Evolutionary conservation across 1,284 basidiomycete genomes (phyloP).

Genomic region (Naganishia liquefaciens): DNA sequence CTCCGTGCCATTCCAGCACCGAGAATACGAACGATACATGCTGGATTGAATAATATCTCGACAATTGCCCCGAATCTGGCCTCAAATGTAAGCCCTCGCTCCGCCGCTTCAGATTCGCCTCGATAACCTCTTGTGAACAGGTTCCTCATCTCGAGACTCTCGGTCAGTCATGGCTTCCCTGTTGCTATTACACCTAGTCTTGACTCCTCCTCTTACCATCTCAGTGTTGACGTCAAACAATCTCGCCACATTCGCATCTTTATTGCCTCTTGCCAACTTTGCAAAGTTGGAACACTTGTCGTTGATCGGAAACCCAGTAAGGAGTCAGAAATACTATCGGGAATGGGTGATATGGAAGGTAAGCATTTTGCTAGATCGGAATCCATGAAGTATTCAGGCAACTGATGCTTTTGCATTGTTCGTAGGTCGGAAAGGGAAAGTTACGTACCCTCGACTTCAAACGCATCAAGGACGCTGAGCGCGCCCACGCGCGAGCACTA

Average conservation of each 20-base stretch:
- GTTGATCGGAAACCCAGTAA: slow-evolving; percentile 86
- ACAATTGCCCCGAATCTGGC: slow-evolving; percentile 64
- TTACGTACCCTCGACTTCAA: slow-evolving; percentile 95
- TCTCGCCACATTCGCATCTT: slow-evolving; percentile 77
- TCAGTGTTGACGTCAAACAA: slow-evolving; percentile 51
- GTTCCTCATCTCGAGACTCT: slow-evolving; percentile 54
- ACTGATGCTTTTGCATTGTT: not conserved
- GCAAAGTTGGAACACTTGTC: slow-evolving; percentile 77
- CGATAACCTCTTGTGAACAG: slow-evolving; percentile 34
- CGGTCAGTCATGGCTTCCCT: slow-evolving; percentile 37
- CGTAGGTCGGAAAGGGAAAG: slow-evolving; percentile 50
- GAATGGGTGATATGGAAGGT: slow-evolving; percentile 74
- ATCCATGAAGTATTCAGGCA: slow-evolving; percentile 57
- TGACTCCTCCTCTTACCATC: slow-evolving; percentile 4
- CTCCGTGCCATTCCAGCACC: slow-evolving; percentile 65
- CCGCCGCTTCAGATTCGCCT: not conserved
- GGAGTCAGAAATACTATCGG: slow-evolving; percentile 92
- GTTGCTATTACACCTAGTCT: not conserved
- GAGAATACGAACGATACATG: slow-evolving; percentile 80
- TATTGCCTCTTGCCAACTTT: slow-evolving; percentile 76
- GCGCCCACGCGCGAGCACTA: slow-evolving; percentile 68
- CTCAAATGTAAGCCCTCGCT: slow-evolving; percentile 43
- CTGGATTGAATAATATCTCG: slow-evolving; percentile 92
- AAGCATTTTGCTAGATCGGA: slow-evolving; percentile 53
- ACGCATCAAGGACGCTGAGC: slow-evolving; percentile 90